Percentiles rank a stretch among this genome's conserved stretches.
Conservation (phyloP, 2,329 filamentous ascomycete species). For the Cordyceps cateniannulata region DNA sequence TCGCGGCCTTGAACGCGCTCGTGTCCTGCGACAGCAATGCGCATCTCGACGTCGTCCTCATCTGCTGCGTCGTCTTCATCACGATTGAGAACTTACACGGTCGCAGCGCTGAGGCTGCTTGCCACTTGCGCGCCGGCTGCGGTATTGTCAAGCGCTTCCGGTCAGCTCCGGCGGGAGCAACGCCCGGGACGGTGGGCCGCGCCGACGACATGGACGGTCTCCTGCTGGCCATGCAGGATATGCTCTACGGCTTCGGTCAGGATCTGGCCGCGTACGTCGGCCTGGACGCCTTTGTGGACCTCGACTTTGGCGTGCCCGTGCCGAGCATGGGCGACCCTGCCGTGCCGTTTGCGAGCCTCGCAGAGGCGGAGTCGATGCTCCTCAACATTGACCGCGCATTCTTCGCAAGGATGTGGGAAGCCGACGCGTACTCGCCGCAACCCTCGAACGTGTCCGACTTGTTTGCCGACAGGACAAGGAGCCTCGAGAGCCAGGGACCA, state of each 20-base stretch:
- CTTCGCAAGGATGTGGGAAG: not conserved
- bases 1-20: constrained; percentile 16
- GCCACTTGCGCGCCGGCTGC: constrained; percentile 18
- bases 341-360: constrained; percentile 7
- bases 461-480: not conserved
- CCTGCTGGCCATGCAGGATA: not conserved
- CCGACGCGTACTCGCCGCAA: constrained; percentile 10
- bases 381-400: not conserved
- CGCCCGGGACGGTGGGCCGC: not conserved
- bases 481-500: not conserved
- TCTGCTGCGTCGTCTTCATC: constrained; percentile 21
- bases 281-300: constrained; percentile 14
- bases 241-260: constrained; percentile 16
- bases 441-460: not conserved
- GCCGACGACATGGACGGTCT: not conserved
- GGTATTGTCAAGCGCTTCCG: constrained; percentile 14
- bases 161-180: not conserved
- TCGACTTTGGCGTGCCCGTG: constrained; percentile 6
- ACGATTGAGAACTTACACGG: constrained; percentile 18
- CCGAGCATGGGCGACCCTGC: constrained; percentile 3
- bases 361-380: constrained; percentile 15
- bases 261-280: constrained; percentile 17
- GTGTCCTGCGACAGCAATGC: constrained; percentile 9
- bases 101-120: constrained; percentile 18
- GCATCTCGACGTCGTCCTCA: constrained; percentile 16